Evolutionary conservation across 2,329 filamentous ascomycete species (phyloP).

Genomic region (Nigrospora sphaerica): DNA sequence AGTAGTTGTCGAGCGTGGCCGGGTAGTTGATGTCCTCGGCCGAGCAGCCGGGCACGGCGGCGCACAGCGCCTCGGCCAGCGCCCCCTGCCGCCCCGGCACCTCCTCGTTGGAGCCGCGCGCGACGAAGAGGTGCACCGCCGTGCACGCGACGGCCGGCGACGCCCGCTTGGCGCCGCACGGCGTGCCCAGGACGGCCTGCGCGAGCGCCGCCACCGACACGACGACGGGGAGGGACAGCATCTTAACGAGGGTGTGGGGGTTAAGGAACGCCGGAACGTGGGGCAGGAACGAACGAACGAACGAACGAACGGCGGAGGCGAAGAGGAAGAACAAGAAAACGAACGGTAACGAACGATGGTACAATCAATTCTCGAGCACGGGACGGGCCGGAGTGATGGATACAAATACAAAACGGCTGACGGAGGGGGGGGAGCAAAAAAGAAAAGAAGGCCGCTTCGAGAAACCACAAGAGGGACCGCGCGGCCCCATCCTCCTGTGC

Average conservation of each 20-base stretch:
- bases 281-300: no score
- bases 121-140: neutral
- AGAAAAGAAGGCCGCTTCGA: no score
- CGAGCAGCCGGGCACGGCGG: neutral
- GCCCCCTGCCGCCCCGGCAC: neutral
- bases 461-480: no score
- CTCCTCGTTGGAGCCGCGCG: constrained; percentile 1
- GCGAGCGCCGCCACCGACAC: neutral
- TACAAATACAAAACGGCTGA: no score
- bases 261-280: no score
- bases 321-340: no score
- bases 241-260: neutral
- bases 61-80: neutral
- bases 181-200: neutral
- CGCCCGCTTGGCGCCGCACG: neutral
- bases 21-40: constrained; percentile 1
- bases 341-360: no score
- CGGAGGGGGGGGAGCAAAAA: no score
- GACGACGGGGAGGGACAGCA: neutral
- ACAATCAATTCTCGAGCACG: no score
- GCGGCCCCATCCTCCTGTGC: no score
- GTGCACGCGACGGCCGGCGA: neutral
- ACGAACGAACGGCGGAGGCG: no score
- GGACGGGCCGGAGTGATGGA: no score
- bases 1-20: constrained; percentile 1